Percentiles rank a stretch among this genome's conserved stretches.
Evolutionary conservation across 208 protist species (phyloP).

Genomic region (Trypanosoma brucei): DNA sequence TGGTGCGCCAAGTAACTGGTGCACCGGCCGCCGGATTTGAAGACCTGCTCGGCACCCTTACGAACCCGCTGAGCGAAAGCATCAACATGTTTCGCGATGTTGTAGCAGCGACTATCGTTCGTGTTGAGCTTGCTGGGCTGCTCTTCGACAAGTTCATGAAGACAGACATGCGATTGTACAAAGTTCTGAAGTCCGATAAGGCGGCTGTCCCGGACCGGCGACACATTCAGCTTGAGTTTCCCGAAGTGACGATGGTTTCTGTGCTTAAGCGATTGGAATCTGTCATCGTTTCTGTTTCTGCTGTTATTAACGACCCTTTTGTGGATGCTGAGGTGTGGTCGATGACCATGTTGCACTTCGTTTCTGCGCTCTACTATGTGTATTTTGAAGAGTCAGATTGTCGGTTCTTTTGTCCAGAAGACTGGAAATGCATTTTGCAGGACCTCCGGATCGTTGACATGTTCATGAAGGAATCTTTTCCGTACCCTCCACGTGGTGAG

Average conservation of each 20-base stretch:
- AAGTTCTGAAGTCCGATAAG: slow-evolving; percentile 3
- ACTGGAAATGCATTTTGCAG: slow-evolving; percentile 32
- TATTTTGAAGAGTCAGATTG: slow-evolving; percentile 33
- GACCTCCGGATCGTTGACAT: slow-evolving; percentile 32
- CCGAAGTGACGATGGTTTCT: slow-evolving; percentile 10
- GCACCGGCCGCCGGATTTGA: slow-evolving; percentile 21
- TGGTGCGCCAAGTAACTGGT: slow-evolving; percentile 37
- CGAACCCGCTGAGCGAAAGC: slow-evolving; percentile 9
- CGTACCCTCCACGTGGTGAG: neutral
- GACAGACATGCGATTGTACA: slow-evolving; percentile 4
- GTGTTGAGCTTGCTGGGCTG: neutral
- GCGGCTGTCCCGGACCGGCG: neutral
- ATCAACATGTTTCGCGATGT: slow-evolving; percentile 28
- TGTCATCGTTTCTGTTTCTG: neutral
- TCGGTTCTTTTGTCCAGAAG: slow-evolving; percentile 35
- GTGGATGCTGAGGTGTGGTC: slow-evolving; percentile 22
- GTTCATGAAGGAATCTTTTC: slow-evolving; percentile 23
- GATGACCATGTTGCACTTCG: slow-evolving; percentile 31
- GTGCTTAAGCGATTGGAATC: slow-evolving; percentile 3
- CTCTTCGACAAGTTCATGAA: slow-evolving; percentile 13
- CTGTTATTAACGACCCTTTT: neutral
- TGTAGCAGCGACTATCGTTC: slow-evolving; percentile 19
- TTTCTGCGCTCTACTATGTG: slow-evolving; percentile 32
- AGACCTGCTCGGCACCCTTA: slow-evolving; percentile 5
- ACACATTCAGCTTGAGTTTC: slow-evolving; percentile 7